Percentiles rank a stretch among this genome's conserved stretches.
Evolutionary conservation across 768 basidiomycete genomes (phyloP).

Genomic region (Tulasnella sp.): DNA sequence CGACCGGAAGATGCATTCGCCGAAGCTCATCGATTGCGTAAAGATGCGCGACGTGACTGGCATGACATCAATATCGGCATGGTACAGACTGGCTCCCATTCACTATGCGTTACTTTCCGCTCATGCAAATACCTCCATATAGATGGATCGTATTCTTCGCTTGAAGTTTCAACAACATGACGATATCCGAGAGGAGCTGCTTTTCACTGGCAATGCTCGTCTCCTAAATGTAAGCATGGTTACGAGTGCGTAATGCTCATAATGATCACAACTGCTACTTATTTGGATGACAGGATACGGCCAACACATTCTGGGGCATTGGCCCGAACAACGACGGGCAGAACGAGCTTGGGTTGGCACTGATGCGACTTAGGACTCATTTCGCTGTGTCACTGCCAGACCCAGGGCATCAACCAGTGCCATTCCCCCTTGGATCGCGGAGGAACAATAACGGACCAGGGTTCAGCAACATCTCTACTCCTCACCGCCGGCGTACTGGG

Average conservation of each 20-base stretch:
- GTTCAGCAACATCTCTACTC: too few relatives aligned
- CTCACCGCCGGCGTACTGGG: too few relatives aligned
- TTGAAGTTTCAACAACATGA: conserved; percentile 63
- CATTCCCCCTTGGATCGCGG: too few relatives aligned
- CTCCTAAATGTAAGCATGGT: conserved; percentile 25
- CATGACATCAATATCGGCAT: conserved; percentile 10
- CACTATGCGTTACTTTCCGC: neutral
- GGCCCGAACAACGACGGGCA: conserved; percentile 46
- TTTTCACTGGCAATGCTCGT: conserved; percentile 39
- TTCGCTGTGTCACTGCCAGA: neutral
- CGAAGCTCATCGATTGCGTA: neutral
- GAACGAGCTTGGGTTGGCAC: conserved; percentile 53
- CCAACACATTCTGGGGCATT: conserved; percentile 57
- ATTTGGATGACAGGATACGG: neutral
- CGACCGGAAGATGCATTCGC: neutral
- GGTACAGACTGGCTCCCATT: neutral
- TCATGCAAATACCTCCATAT: neutral
- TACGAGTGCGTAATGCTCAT: neutral
- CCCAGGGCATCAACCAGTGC: too few relatives aligned
- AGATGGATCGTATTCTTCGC: conserved; percentile 60
- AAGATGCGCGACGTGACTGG: conserved; percentile 16
- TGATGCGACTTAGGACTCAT: conserved; percentile 40
- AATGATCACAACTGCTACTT: neutral
- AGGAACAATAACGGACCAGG: too few relatives aligned
- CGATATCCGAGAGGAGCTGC: conserved; percentile 40